Evolutionary conservation across 176 grass and related monocot genomes (phyloP).

Genomic region (Melocanna baccifera): DNA sequence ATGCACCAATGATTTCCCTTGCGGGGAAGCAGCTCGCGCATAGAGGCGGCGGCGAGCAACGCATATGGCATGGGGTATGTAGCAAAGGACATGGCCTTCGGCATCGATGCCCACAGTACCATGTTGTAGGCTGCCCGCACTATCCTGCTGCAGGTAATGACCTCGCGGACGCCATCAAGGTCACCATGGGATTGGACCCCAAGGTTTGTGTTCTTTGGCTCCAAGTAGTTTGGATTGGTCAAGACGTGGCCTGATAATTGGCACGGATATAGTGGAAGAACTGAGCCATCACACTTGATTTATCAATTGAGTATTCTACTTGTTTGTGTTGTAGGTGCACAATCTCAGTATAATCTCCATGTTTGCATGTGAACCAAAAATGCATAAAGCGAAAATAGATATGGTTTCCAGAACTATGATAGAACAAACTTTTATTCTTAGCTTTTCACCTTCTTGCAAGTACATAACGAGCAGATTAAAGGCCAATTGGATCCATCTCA

Average conservation of each 20-base stretch:
- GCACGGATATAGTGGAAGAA: conserved; percentile 16
- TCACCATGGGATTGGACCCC: conserved; percentile 60
- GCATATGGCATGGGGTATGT: conserved; percentile 48
- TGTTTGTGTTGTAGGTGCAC: conserved; percentile 44
- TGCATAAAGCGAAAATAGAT: too few relatives aligned
- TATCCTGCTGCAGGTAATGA: conserved; percentile 68
- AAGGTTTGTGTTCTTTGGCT: conserved; percentile 37
- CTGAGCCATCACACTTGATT: not conserved
- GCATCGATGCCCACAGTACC: conserved; percentile 40
- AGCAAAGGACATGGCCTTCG: conserved; percentile 64
- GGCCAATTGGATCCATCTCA: too few relatives aligned
- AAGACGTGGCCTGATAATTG: not conserved
- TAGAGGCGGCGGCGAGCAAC: conserved; percentile 35
- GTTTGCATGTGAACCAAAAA: too few relatives aligned
- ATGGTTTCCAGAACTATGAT: too few relatives aligned
- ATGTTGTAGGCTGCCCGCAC: conserved; percentile 62
- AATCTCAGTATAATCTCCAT: not conserved
- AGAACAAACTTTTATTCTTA: too few relatives aligned
- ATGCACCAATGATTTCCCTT: not conserved
- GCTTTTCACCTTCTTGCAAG: too few relatives aligned
- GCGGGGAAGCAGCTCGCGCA: conserved; percentile 22
- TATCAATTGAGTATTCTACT: not conserved
- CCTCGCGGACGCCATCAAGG: conserved; percentile 71
- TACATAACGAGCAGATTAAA: too few relatives aligned
- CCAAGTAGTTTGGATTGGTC: not conserved